phyloP scores from a whole-genome alignment of 2,329 filamentous ascomycete species.

The Penicillium aurantiogriseum region DNA sequence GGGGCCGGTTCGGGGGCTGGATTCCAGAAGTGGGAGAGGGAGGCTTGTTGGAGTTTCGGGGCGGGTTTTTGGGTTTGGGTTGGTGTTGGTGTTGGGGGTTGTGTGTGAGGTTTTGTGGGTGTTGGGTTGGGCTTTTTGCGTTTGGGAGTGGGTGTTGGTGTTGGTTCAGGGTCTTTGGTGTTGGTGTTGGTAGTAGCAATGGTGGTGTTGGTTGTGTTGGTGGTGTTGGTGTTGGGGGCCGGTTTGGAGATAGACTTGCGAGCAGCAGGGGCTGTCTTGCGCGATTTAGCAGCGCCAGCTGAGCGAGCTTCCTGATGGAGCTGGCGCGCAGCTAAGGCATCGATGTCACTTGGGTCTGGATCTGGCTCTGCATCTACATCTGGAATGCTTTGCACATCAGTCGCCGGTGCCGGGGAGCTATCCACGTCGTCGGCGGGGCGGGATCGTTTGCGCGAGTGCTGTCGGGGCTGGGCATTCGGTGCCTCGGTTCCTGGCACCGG shows the following conservation, averaged over 20 bases:
- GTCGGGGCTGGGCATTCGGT: neutral
- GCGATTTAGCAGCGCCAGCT: conserved; percentile 47
- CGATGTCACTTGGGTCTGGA: conserved; percentile 67
- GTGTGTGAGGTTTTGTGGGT: conserved; percentile 6
- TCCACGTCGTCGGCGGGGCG: conserved; percentile 47
- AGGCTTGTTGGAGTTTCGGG: conserved; percentile 11
- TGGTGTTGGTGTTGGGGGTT: conserved; percentile 2
- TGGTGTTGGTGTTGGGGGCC: conserved; percentile 7
- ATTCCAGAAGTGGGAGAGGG: conserved; percentile 18
- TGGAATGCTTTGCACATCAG: conserved; percentile 30
- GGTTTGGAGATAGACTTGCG: conserved; percentile 14
- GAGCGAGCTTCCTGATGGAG: conserved; percentile 69
- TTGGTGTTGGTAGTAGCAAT: neutral
- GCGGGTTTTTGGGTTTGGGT: neutral
- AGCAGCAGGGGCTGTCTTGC: conserved; percentile 21
- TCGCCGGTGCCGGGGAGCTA: conserved; percentile 40
- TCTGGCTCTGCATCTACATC: neutral
- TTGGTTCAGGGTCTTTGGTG: neutral
- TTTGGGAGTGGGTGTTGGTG: conserved; percentile 30
- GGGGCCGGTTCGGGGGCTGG: conserved; percentile 50
- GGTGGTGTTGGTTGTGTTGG: neutral
- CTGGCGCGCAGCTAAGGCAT: conserved; percentile 70
- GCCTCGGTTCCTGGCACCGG: conserved; percentile 10
- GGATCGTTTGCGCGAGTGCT: conserved; percentile 16
- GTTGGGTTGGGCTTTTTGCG: conserved; percentile 13